Base-by-base conservation (phyloP, 495 filamentous ascomycete species). In the Penicillium waksmanii region DNA sequence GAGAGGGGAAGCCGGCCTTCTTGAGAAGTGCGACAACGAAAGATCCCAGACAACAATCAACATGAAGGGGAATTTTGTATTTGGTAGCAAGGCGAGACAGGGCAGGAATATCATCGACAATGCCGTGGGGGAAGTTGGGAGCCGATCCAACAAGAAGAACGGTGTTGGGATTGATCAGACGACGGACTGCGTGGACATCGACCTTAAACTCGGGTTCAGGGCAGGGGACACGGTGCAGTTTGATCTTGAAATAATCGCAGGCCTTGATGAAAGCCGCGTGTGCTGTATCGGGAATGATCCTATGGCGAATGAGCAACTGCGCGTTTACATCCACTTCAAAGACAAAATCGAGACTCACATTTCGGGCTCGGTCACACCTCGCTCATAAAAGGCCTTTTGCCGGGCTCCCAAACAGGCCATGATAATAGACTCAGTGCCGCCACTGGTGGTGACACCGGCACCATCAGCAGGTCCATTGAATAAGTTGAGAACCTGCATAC, bases 221-320 rank as follows among this genome's bases (percentile, higher is more conserved):
- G 76, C 96, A 96, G 25, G 88, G 77, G 21, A 97, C 93, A n/a
- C 90, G 78, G 78, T 97, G 93, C 47, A 95, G 73, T 69, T 93
- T 96, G 80, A 99, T 97, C 61, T 89, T 88, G 80, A 99, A 98
- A 78, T 99, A 99, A 55, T 87, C 81, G 65, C 85, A 89, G 9
- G 96, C 96, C 79, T 99, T 99, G 73, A 87, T 89, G 82, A 99
- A 98, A 31, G 96, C 95, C 19, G 93, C 91, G 71, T 99, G 95
- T 10, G 89, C 96, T 0, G 95, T 98, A 46, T 94, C 87, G 11
- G 95, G 95, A 40, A 99, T 84, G 63, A 99, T 93, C 86, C 91
- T 95, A 53, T 9, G 0, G n/a, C 51, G 11, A 40, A 60, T 70
- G 40, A 73, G 64, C 66, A 56, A 72, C 4, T 52, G 42, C 47